Evolutionary conservation across 31 red algal genomes (phyloP), one percentile per base, ranked within the genome.

Genomic region (Asparagopsis taxiformis): DNA sequence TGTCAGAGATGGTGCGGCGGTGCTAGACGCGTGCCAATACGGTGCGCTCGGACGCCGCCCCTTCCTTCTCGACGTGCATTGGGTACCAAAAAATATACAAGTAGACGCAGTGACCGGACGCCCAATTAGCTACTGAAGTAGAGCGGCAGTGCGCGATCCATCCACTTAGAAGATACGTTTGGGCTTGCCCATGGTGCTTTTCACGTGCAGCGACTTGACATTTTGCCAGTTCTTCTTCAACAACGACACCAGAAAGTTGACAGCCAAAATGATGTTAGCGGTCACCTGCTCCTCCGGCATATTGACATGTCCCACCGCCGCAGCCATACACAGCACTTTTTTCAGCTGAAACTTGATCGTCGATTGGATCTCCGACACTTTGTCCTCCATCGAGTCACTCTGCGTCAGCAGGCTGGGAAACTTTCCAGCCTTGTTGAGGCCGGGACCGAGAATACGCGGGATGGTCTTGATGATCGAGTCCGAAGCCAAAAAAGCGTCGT

Each of bases 151-250:
- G 52, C 52, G 52, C 52, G 13, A 55, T 11, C 34, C 59, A 30
- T 7, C 59, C 72, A 75, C 74, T 77, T 90, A 98, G 60, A 86
- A 98, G 29, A 98, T 70, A 26, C 94, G 85, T 53, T 87, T 88
- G 16, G 90, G 82, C 59, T 85, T 94, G 65, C 94, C 94, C 94
- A 98, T 98, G 28, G 94, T 93, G 69, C 79, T 94, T 75, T 98
- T 98, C 22, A 98, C 59, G 78, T 93, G 89, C 63, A 98, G 70
- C 58, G 88, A 92, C 79, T 93, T 93, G 73, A 98, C 90, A 62
- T 98, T 98, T 81, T 98, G 94, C 94, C 94, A 98, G 58, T 98
- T 87, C 89, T 98, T 98, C 78, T 98, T 98, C 21, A 98, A 67
- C 41, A 98, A 55, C 30, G 89, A 93, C 31, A 98, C 90, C 36